Base-by-base conservation (phyloP, 139 green algal species). In the Coelastrella sp. region DNA sequence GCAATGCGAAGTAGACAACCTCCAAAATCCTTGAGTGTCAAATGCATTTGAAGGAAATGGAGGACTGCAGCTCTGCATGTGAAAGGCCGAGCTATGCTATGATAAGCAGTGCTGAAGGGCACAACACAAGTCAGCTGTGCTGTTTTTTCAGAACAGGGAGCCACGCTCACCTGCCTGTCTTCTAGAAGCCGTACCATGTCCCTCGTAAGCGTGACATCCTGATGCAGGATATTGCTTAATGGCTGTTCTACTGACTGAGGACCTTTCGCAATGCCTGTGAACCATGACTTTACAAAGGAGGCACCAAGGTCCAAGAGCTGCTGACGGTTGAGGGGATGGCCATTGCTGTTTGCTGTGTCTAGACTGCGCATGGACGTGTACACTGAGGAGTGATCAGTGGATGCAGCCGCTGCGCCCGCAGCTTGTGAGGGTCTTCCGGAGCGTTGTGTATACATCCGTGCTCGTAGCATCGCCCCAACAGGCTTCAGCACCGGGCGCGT, bases 181-280 rank as follows among this genome's bases (percentile, higher is more conserved):
- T 86, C 25, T 21, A 80, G 17, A 17, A 48, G 50, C 21, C 67
- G 35, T 3, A 86, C 80, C 34, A 50, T 59, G 80, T 86, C 80
- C 17, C 40, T 41, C 50, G 43, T 60, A 21, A 86, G 21, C 1
- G 35, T 27, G 2, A 64, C 80, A 32, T 80, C 6, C 0, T 4
- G 30, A 41, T 68, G 21, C 9, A 86, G 32, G 4, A 86, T 53
- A 9, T 19, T 45, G 37, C 32, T 72, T 21, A 86, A 59, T 3
- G 37, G 9, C 50, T 76, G 13, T 34, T 80, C 48, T 11, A 86
- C 80, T 34, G 66, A 48, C 30, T 79, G 48, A 6, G 80, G 80
- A 7, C 80, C 80, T 35, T 78, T 78, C 5, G 79, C 63, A 5
- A 85, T 85, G 25, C 79, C 79, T 35, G 64, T 53, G 60, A 85